Base-by-base conservation (phyloP, 163 green algal species). In the Coccomyxa subellipsoidea region DNA sequence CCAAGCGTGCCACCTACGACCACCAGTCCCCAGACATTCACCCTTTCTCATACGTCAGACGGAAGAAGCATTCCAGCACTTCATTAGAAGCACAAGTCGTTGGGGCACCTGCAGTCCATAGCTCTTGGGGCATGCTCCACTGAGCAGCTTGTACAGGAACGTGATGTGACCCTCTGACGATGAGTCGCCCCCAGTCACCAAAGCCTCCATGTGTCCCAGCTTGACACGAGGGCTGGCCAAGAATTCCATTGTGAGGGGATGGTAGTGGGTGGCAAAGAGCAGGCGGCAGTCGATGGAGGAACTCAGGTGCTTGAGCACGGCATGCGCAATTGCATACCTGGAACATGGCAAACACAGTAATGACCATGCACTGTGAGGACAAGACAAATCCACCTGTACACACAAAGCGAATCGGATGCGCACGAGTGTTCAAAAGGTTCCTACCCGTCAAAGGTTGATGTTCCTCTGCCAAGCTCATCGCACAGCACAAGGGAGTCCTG, bases 191-290 rank as follows among this genome's bases (percentile, higher is more conserved):
- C 32, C 70, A 8, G 23, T 38, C 18, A 98, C 92, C 2, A 90
- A 82, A 53, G 93, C 96, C 0, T 86, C 93, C 95, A 99, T 98
- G 91, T 99, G 95, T 18, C 78, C 84, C 86, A 94, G 93, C 1
- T 89, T 87, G 10, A 97, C 90, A 25, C 36, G 38, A 38, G 71
- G 39, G 76, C 85, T 81, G 69, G 77, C 75, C 9, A 77, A 10
- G 54, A 86, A 90, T 38, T 90, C 84, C n/a, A 34, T 73, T 4
- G 78, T 87, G 21, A 99, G 88, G 54, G 90, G 84, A 85, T 98
- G 96, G 89, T 98, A 99, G 90, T 99, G 97, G n/a, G 97, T 99
- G 69, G 95, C 96, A 90, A 99, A 99, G 35, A 99, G 86, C 38
- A 86, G 83, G 4, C 90, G 76, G 80, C 84, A 88, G 39, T 80